These are phyloP conservation scores for Populus hybrid DNA, from an alignment of 441 rosid species.

Conservation along the genomic window DNA sequence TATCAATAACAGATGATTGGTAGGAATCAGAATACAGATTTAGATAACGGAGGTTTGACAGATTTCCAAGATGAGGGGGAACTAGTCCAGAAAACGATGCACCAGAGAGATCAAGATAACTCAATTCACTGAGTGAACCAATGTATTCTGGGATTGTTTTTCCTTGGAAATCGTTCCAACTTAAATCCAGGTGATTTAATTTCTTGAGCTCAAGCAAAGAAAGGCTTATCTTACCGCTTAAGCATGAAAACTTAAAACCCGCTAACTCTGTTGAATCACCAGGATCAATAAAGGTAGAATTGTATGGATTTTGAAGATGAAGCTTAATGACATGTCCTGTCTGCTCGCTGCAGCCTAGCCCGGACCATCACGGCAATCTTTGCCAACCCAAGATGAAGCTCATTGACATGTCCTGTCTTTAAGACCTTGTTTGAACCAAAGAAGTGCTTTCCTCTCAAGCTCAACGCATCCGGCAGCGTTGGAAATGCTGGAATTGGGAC, in stretches of 20 bases:
- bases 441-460: constrained; percentile 22
- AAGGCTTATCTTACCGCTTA: constrained; percentile 22
- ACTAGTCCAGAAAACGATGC: constrained; percentile 26
- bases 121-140: constrained; percentile 9
- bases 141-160: constrained; percentile 13
- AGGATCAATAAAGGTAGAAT: background rate
- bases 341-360: constrained; percentile 4
- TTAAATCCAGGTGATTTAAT: constrained; percentile 17
- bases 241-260: background rate
- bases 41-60: constrained; percentile 26
- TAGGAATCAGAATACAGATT: constrained; percentile 18
- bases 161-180: constrained; percentile 19
- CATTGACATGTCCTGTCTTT: constrained; percentile 21
- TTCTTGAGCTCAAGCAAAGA: constrained; percentile 21
- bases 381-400: constrained; percentile 35
- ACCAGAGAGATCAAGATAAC: constrained; percentile 24
- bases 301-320: constrained; percentile 20
- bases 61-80: constrained; percentile 32
- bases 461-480: constrained; percentile 10
- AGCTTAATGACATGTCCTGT: constrained; percentile 17
- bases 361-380: constrained; percentile 33
- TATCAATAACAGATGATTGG: background rate
- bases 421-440: constrained; percentile 21
- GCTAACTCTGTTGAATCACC: background rate
- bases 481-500: background rate